Base-by-base conservation (phyloP, 768 basidiomycete species). In the Auriscalpium orientale region DNA sequence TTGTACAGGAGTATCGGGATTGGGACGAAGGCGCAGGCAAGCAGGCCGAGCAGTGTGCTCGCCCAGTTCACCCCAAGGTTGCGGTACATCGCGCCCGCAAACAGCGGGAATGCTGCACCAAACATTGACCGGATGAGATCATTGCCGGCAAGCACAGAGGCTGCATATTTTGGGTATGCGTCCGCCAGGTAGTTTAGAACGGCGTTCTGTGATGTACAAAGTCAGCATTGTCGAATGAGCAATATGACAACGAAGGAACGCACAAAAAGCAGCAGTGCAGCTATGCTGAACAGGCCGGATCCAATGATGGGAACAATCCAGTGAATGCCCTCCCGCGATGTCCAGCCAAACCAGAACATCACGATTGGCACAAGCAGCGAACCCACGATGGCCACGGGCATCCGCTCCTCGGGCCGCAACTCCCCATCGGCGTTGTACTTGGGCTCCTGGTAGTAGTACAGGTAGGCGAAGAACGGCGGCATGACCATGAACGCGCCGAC, bases 291-390 rank as follows among this genome's bases (percentile, higher is more conserved):
- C n/a, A 72, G 58, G 16, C 66, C 60, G 7, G 70, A 67, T 13
- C 68, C 71, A 53, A 72, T 65, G 54, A 69, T 58, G 33, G 71
- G 70, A 1, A 66, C 67, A 40, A 73, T 73, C 72, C 72, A 72
- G 49, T 68, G 70, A 0, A 73, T 56, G 54, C 55, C 60, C 20
- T 61, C 45, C 8, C 59, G 62, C 18, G 67, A 64, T 8, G 70
- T 64, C 61, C 68, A 70, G 46, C 71, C 71, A 56, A 73, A 73
- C 58, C 68, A 66, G 55, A 73, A 67, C 54, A 74, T 57, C 38
- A 62, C 65, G 28, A 67, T 64, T 1, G 71, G 71, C 22, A 73
- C 65, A 57, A 70, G 61, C 33, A 69, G 45, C 21, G 63, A 63
- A 22, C 66, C 71, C 20, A 72, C 48, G 37, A 74, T 65, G 7